Conservation (phyloP, 352 stramenopile genomes). For the Phytophthora sp. region DNA sequence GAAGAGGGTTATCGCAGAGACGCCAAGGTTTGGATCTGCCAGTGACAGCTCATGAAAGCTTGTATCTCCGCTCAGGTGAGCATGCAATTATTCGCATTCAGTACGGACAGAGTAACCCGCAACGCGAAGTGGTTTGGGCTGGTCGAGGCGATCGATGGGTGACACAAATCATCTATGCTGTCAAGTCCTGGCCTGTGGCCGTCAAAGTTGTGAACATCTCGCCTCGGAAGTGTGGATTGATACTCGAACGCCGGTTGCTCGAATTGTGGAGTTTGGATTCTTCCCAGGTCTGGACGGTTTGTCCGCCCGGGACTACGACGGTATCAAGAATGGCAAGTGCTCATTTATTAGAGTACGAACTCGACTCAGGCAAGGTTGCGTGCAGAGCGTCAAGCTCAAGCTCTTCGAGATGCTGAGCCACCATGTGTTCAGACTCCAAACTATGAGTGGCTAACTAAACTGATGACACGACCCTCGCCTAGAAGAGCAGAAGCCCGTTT, state of each 20-base stretch:
- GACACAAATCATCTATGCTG: not conserved
- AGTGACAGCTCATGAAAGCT: no score
- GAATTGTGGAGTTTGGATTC: not conserved
- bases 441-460: not conserved
- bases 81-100: no score
- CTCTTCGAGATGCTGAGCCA: not conserved
- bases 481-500: no score
- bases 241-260: not conserved
- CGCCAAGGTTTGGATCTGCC: not conserved
- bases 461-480: no score
- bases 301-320: not conserved
- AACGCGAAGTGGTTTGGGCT: no score
- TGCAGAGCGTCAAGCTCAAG: not conserved
- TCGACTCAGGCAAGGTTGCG: not conserved
- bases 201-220: not conserved
- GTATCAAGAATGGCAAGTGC: conserved; percentile 8
- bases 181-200: not conserved
- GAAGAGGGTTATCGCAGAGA: no score
- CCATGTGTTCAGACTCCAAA: not conserved
- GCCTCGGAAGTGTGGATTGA: not conserved
- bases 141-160: not conserved
- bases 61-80: no score
- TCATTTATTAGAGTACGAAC: conserved; percentile 4
- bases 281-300: not conserved
- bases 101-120: no score